These are phyloP conservation scores for Carallia brachiata DNA, from an alignment of 345 rosid genomes.

Conservation along the genomic window DNA sequence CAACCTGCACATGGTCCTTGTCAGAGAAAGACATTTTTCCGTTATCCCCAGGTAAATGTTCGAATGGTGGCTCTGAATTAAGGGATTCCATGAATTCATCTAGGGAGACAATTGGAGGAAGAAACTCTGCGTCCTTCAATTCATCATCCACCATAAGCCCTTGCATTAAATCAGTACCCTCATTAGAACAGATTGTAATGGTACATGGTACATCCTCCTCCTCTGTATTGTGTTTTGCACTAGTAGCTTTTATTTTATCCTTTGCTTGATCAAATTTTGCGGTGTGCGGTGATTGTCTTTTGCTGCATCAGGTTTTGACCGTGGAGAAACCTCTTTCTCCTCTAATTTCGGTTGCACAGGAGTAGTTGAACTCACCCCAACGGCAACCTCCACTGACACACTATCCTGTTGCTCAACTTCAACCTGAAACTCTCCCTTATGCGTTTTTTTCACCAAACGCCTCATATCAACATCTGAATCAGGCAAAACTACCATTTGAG, in stretches of 20 bases:
- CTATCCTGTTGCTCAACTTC: slow-evolving; percentile 63
- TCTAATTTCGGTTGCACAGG: slow-evolving; percentile 31
- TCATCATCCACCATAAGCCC: slow-evolving; percentile 81
- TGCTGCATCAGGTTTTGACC: slow-evolving; percentile 24
- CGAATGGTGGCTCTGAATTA: slow-evolving; percentile 86
- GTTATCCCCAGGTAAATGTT: slow-evolving; percentile 47
- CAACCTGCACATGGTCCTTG: slow-evolving; percentile 40
- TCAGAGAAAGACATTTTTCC: slow-evolving; percentile 30
- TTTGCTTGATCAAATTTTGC: slow-evolving; percentile 32
- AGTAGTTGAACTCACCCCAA: slow-evolving; percentile 38
- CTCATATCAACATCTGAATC: slow-evolving; percentile 71
- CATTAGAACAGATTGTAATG: slow-evolving; percentile 57
- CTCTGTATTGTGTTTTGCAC: slow-evolving; percentile 32
- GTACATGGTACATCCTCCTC: slow-evolving; percentile 34
- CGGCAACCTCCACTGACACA: slow-evolving; percentile 58
- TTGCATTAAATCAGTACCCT: slow-evolving; percentile 50
- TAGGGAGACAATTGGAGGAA: slow-evolving; percentile 86
- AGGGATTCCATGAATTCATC: slow-evolving; percentile 92
- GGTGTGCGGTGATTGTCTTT: slow-evolving; percentile 27
- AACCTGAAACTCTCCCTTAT: slow-evolving; percentile 92
- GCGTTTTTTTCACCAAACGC: slow-evolving; percentile 85
- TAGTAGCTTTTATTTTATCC: slow-evolving; percentile 27
- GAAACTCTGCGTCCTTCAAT: slow-evolving; percentile 69
- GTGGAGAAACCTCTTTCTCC: slow-evolving; percentile 20
- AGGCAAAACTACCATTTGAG: slow-evolving; percentile 87